Conservation (phyloP, 176 grass and related monocot genomes). For the Hordeum marinum region DNA sequence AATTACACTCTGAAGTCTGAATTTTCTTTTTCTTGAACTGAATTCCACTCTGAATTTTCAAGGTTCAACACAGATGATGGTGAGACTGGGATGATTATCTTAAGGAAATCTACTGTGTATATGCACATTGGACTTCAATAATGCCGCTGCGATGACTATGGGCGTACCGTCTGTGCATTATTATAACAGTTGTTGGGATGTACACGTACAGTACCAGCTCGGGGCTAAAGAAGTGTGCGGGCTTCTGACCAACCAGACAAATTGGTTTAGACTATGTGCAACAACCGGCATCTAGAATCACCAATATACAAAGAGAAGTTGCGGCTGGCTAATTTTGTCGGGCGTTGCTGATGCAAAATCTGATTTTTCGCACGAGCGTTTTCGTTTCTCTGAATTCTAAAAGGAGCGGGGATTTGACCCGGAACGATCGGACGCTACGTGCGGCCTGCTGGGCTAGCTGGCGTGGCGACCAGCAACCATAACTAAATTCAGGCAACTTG, state of each 20-base stretch:
- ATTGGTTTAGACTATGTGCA: neutral
- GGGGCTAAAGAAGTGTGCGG: neutral
- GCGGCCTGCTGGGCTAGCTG: neutral
- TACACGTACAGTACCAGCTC: neutral
- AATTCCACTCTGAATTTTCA: neutral
- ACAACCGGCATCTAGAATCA: neutral
- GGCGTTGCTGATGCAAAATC: neutral
- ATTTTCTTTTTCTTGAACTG: neutral
- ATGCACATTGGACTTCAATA: neutral
- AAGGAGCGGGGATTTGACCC: neutral
- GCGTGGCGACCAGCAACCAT: neutral
- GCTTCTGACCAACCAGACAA: neutral
- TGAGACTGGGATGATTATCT: neutral
- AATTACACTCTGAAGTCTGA: neutral
- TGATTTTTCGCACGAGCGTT: neutral
- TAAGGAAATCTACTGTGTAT: neutral
- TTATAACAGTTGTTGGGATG: neutral
- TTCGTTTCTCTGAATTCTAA: neutral
- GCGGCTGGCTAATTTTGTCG: constrained; percentile 20
- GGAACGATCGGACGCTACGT: constrained; percentile 19
- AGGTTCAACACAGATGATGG: neutral
- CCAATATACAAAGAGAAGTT: neutral
- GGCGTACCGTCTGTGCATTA: neutral
- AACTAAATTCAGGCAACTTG: neutral
- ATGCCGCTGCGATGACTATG: neutral